These are phyloP conservation scores for Perkinsus chesapeaki DNA, from an alignment of 169 alveolate genomes.

Conservation along the genomic window DNA sequence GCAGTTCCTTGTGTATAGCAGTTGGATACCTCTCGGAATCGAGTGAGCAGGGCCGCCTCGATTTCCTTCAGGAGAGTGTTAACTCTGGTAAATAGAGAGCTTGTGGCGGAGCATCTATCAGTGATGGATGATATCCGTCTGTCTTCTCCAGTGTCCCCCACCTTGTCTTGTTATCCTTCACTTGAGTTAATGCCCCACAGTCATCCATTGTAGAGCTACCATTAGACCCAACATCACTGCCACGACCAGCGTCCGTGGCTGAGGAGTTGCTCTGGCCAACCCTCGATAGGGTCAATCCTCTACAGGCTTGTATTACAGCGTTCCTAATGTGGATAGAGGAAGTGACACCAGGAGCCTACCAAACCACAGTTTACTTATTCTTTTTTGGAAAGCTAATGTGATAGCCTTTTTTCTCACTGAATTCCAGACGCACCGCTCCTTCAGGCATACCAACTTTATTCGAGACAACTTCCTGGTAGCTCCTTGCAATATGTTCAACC, in stretches of 20 bases:
- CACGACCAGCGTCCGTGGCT: neutral
- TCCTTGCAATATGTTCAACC: neutral
- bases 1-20: neutral
- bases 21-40: neutral
- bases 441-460: neutral
- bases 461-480: neutral
- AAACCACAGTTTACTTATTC: neutral
- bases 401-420: neutral
- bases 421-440: neutral
- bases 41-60: neutral
- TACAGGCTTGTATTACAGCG: neutral
- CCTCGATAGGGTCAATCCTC: neutral
- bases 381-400: neutral
- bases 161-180: neutral
- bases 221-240: neutral
- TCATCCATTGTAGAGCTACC: neutral
- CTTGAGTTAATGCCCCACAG: neutral
- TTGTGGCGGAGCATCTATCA: neutral
- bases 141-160: neutral
- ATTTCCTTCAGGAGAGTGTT: neutral
- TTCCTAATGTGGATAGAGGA: neutral
- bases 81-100: neutral
- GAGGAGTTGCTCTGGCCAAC: neutral
- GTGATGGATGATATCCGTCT: neutral
- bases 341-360: neutral